A percentile compares a stretch with the other conserved stretches of the same genome.
phyloP scores from a whole-genome alignment of 2,329 filamentous ascomycete species.

The Scedosporium minutisporum region DNA sequence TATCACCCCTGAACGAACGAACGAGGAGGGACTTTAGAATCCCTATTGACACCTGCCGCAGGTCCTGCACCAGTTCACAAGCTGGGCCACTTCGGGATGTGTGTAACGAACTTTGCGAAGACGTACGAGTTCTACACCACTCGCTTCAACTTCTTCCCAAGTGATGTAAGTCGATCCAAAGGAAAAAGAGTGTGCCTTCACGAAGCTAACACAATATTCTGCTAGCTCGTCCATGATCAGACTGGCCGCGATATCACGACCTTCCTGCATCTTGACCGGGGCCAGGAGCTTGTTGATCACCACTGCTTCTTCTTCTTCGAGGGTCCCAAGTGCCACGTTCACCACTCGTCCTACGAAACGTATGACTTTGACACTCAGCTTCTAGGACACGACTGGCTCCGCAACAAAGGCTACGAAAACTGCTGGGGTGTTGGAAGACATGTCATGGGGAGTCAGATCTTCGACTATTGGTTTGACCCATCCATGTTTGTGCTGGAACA shows the following conservation, averaged over 20 bases:
- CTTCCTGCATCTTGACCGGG: conserved; percentile 46
- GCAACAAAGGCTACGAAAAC: conserved; percentile 37
- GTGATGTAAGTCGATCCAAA: conserved; percentile 6
- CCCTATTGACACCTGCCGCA: conserved; percentile 18
- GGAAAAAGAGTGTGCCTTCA: conserved; percentile 23
- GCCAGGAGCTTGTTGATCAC: conserved; percentile 39
- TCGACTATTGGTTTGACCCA: conserved; percentile 45
- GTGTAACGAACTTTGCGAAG: not conserved
- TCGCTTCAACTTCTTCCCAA: conserved; percentile 17
- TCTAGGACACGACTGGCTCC: conserved; percentile 51
- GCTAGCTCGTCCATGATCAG: conserved; percentile 17
- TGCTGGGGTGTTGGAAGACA: conserved; percentile 55
- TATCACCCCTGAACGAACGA: too few species aligned
- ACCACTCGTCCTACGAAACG: conserved; percentile 31
- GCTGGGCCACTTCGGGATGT: conserved; percentile 27
- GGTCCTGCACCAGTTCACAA: conserved; percentile 26
- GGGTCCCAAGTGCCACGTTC: conserved; percentile 7
- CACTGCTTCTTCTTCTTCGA: conserved; percentile 21
- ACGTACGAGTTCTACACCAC: conserved; percentile 14
- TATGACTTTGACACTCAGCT: conserved; percentile 52
- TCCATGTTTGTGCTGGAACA: conserved; percentile 31
- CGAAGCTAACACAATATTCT: conserved; percentile 30
- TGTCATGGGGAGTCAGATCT: conserved; percentile 50
- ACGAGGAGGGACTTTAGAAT: too few species aligned
- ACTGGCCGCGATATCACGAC: conserved; percentile 17